Evolutionary conservation across 176 grass and related monocot genomes (phyloP), one percentile per base, ranked within the genome.

Genomic region (Saccharum spontaneum): DNA sequence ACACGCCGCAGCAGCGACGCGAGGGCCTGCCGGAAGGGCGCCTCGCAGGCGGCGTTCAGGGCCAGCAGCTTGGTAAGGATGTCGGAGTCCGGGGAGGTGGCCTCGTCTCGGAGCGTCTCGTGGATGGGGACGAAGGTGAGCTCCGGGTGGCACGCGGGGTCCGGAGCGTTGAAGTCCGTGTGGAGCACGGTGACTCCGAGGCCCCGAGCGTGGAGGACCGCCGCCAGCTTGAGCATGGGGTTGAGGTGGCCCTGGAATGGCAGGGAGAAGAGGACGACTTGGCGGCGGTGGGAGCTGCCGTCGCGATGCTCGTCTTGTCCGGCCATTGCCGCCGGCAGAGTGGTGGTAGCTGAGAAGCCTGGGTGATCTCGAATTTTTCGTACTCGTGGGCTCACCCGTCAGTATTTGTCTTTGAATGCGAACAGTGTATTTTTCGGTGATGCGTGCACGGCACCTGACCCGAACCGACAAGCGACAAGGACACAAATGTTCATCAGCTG

Each of bases 191-290:
- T 89, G 71, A 92, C 55, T 24, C 9, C 41, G 70, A 92, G 69
- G 22, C 90, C 86, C 0, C 82, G 61, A 0, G 36, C 68, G 44
- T 80, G 79, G 24, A 92, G 83, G 18, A 74, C n/a, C 26, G 20
- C 67, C 11, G 71, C 87, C 26, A 89, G 87, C 64, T 79, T 61
- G n/a, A 92, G 74, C 83, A 75, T 89, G 4, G 83, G 87, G 73
- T 4, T 89, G 15, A 92, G 20, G 55, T 92, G 90, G 78, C 83
- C 87, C 69, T 89, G 87, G 69, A 78, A 92, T 44, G 87, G 87
- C 15, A 82, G 57, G 16, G 90, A 39, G 66, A 92, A 89, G 33
- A 92, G 31, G 28, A 79, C 30, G 4, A 89, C 84, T 1, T 37
- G 4, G 17, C 76, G 55, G 69, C 68, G 8, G 16, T 1, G 40